Evolutionary conservation across 345 rosid genomes (phyloP), one percentile per base, ranked within the genome.

Genomic region (Aurinia saxatilis): DNA sequence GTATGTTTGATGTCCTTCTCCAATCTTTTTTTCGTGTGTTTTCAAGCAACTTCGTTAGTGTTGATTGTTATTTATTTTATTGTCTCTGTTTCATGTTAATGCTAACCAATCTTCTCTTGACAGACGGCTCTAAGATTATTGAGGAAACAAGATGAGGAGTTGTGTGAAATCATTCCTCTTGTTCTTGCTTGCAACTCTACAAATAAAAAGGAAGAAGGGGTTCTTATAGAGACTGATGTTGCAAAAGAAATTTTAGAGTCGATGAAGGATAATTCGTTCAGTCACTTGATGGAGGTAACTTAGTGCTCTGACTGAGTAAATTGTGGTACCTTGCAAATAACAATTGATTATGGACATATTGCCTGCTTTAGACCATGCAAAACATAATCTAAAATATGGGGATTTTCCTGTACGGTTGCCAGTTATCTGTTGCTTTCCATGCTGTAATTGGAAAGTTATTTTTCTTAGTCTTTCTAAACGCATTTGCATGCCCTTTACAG

Each of bases 271-370:
- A 80, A 85, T 73, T 87, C 99, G 11, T 90, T 68, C 69, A 90
- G 97, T 75, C 97, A 77, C 78, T 73, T 93, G 66, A 71, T 93
- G 85, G 99, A 93, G 95, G 99, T 81, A 71, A 71, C 57, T 75
- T 71, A 23, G 62, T 62, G 37, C 47, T 55, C 41, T 53, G 14
- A 18, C 13, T 10, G 33, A 68, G 37, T 38, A 62, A 14, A 12
- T 56, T 61, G 31, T 49, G 15, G 12, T 40, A 30, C 18, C 23
- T 70, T 21, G 51, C 47, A 55, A 3, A 40, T 47, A 55, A 11
- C 27, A 63, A 31, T 6, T 63, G 9, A n/a, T 55, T 14, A 10
- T 23, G 34, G 47, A 31, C 39, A 42, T 39, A 5, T 33, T 17
- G 2, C 63, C 6, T 31, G 37, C 13, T 10, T 53, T 61, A 29